These are phyloP conservation scores for Favolaschia claudopus DNA, from an alignment of 768 basidiomycete species.

Conservation along the genomic window DNA sequence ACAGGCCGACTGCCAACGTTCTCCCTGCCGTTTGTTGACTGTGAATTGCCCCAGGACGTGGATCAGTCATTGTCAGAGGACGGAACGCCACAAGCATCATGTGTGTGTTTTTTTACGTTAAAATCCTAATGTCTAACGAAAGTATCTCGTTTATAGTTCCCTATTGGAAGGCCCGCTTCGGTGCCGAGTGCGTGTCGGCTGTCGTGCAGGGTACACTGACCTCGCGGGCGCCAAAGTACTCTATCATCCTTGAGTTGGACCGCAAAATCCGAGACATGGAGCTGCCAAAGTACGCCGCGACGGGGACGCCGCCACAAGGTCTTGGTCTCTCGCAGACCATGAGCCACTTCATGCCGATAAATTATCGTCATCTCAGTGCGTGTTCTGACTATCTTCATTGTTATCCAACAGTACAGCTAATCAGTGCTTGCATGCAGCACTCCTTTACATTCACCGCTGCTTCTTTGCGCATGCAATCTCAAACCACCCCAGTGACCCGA, in stretches of 20 bases:
- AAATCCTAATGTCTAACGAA: background rate
- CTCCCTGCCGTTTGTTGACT: conserved; percentile 75
- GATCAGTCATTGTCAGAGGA: conserved; percentile 66
- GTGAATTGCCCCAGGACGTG: conserved; percentile 69
- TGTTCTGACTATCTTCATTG: conserved; percentile 5
- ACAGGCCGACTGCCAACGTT: conserved; percentile 76
- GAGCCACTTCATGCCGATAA: conserved; percentile 78
- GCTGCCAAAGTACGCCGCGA: conserved; percentile 68
- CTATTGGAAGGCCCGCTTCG: conserved; percentile 75
- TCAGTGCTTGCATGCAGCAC: conserved; percentile 46
- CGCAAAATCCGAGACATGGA: conserved; percentile 75
- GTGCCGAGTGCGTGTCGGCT: conserved; percentile 69
- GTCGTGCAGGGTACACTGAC: conserved; percentile 74
- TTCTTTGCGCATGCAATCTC: conserved; percentile 79
- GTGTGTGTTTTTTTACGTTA: conserved; percentile 57
- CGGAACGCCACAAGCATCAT: conserved; percentile 63
- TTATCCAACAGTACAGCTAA: background rate
- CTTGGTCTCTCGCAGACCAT: conserved; percentile 67
- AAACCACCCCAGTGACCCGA: conserved; percentile 69
- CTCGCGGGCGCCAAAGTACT: conserved; percentile 68
- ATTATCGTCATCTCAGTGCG: conserved; percentile 76
- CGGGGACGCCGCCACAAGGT: conserved; percentile 55
- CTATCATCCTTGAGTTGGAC: conserved; percentile 68
- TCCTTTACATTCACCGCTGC: conserved; percentile 77
- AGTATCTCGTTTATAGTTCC: conserved; percentile 52